Conservation (phyloP, 495 filamentous ascomycete genomes). For the Hyphodiscus hymeniophilus region DNA sequence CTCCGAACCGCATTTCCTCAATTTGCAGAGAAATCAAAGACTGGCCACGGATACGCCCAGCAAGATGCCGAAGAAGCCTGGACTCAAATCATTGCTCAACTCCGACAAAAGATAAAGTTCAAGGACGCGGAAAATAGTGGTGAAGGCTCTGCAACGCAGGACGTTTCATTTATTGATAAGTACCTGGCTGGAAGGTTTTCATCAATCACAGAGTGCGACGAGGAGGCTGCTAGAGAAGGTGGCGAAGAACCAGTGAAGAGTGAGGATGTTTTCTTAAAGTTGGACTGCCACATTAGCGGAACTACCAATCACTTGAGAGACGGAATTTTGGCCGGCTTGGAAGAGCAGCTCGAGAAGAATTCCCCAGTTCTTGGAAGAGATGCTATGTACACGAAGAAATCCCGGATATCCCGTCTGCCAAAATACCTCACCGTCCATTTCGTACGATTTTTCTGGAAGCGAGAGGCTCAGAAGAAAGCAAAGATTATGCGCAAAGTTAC, state of each 20-base stretch:
- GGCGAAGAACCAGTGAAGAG: slow-evolving; percentile 60
- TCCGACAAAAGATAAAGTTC: slow-evolving; percentile 70
- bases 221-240: slow-evolving; percentile 63
- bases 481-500: slow-evolving; percentile 99
- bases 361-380: slow-evolving; percentile 72
- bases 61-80: slow-evolving; percentile 98
- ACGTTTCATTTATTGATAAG: slow-evolving; percentile 76
- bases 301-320: slow-evolving; percentile 85
- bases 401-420: slow-evolving; percentile 78
- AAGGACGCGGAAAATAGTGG: slow-evolving; percentile 34
- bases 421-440: slow-evolving; percentile 97
- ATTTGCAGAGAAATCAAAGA: slow-evolving; percentile 78
- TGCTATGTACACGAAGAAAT: slow-evolving; percentile 79
- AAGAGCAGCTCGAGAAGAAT: slow-evolving; percentile 84
- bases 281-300: slow-evolving; percentile 85
- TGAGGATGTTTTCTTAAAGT: slow-evolving; percentile 78
- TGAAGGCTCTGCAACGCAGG: slow-evolving; percentile 27
- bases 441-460: slow-evolving; percentile 96
- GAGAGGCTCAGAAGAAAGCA: slow-evolving; percentile 89
- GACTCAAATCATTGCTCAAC: slow-evolving; percentile 88
- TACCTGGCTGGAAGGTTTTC: slow-evolving; percentile 79
- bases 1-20: slow-evolving; percentile 82
- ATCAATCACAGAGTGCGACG: slow-evolving; percentile 73
- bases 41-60: slow-evolving; percentile 79
- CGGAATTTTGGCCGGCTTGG: slow-evolving; percentile 70